Evolutionary conservation across 2,329 filamentous ascomycete species (phyloP).

Genomic region (Ceratocystiopsis sp.): DNA sequence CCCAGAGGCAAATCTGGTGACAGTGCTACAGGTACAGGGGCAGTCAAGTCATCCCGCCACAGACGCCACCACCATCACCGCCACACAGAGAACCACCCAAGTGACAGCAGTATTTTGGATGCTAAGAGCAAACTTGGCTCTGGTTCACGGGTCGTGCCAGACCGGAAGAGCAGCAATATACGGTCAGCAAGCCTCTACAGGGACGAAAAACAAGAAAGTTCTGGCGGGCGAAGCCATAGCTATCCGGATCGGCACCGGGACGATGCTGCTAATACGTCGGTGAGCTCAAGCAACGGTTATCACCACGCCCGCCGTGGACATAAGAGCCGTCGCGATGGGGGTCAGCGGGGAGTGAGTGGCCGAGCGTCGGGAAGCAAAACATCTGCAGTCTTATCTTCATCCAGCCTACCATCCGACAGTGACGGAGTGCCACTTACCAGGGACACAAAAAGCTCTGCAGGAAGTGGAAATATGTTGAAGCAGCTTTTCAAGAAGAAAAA

Average conservation of each 20-base stretch:
- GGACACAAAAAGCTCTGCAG: slow-evolving; percentile 20
- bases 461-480: slow-evolving; percentile 34
- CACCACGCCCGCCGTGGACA: not conserved
- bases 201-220: too few relatives aligned
- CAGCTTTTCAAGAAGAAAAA: slow-evolving; percentile 40
- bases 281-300: not conserved
- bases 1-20: slow-evolving; percentile 13
- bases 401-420: too few relatives aligned
- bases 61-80: slow-evolving; percentile 10
- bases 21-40: too few relatives aligned
- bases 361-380: slow-evolving; percentile 20
- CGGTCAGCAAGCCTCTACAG: too few relatives aligned
- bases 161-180: slow-evolving; percentile 15
- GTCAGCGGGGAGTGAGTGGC: slow-evolving; percentile 19
- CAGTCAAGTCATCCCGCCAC: slow-evolving; percentile 5
- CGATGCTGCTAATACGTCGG: slow-evolving; percentile 8
- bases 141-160: slow-evolving; percentile 7
- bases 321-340: slow-evolving; percentile 18
- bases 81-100: slow-evolving; percentile 7
- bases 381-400: not conserved
- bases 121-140: not conserved
- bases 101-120: slow-evolving; percentile 1
- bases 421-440: too few relatives aligned
- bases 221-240: too few relatives aligned
- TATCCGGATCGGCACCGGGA: slow-evolving; percentile 6